These are phyloP conservation scores for Cutaneotrichosporon sp. DNA, from an alignment of 1,284 basidiomycete species.

Conservation along the genomic window DNA sequence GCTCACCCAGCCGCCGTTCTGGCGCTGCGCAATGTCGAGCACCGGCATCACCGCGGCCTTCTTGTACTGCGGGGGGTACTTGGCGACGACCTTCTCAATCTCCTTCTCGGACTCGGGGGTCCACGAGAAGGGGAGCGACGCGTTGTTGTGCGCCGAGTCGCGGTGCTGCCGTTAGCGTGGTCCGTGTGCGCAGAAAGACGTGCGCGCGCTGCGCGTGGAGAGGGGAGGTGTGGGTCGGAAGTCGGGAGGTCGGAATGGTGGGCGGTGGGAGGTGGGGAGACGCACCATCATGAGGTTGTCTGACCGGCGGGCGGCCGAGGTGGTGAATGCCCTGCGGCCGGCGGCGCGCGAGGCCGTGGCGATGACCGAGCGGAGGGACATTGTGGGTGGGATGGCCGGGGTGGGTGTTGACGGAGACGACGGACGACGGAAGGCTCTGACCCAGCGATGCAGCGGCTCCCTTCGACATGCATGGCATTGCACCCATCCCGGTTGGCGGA, in stretches of 20 bases:
- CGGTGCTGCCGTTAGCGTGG: conserved; percentile 66
- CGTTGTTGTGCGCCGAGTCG: conserved; percentile 90
- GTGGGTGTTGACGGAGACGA: conserved; percentile 8
- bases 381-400: conserved; percentile 24
- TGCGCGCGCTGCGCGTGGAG: neutral
- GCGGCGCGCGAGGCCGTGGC: conserved; percentile 29
- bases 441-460: neutral
- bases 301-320: conserved; percentile 57
- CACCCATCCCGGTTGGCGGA: conserved; percentile 2
- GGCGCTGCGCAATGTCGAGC: conserved; percentile 92
- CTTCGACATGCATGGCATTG: neutral
- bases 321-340: conserved; percentile 56
- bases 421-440: conserved; percentile 10
- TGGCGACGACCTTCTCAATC: conserved; percentile 84
- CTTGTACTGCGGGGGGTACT: conserved; percentile 96
- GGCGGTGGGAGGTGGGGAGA: conserved; percentile 14
- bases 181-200: neutral
- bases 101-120: conserved; percentile 75
- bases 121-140: conserved; percentile 91
- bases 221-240: neutral
- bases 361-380: conserved; percentile 46
- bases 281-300: conserved; percentile 66
- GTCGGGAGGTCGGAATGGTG: conserved; percentile 4
- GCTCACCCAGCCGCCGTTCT: conserved; percentile 99
- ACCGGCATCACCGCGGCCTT: conserved; percentile 97